These are phyloP conservation scores for Paxillus ammoniavirescens DNA, from an alignment of 768 basidiomycete genomes.

Conservation along the genomic window DNA sequence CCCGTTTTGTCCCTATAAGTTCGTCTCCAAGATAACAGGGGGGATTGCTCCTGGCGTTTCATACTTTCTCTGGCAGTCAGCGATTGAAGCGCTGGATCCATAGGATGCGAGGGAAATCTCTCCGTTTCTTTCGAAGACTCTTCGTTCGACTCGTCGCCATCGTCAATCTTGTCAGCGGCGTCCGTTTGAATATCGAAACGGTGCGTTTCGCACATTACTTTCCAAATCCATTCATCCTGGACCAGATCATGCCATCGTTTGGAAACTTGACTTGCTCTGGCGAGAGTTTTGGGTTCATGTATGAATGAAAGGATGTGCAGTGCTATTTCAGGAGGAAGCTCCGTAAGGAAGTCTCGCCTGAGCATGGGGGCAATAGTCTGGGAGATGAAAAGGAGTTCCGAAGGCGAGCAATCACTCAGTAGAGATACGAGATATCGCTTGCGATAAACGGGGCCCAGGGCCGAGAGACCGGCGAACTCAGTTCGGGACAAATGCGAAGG, in stretches of 20 bases:
- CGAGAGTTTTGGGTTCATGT: slow-evolving; percentile 70
- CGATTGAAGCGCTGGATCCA: slow-evolving; percentile 43
- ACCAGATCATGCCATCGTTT: slow-evolving; percentile 68
- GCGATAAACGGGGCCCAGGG: slow-evolving; percentile 41
- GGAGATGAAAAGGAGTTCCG: slow-evolving; percentile 67
- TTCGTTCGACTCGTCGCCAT: slow-evolving; percentile 26
- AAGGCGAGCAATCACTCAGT: slow-evolving; percentile 51
- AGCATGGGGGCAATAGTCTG: slow-evolving; percentile 62
- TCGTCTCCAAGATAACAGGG: slow-evolving; percentile 25
- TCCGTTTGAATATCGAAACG: slow-evolving; percentile 39
- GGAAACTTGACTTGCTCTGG: slow-evolving; percentile 68
- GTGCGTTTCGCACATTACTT: slow-evolving; percentile 61
- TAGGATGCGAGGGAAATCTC: slow-evolving; percentile 31
- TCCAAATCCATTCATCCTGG: slow-evolving; percentile 80
- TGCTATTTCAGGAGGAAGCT: slow-evolving; percentile 68
- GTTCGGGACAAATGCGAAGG: slow-evolving; percentile 27
- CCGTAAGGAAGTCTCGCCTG: slow-evolving; percentile 56
- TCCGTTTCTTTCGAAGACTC: slow-evolving; percentile 36
- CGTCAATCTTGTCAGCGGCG: slow-evolving; percentile 21
- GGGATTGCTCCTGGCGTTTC: slow-evolving; percentile 26
- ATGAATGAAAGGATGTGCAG: slow-evolving; percentile 75
- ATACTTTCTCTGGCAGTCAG: slow-evolving; percentile 31
- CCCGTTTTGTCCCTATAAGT: slow-evolving; percentile 5
- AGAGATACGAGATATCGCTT: slow-evolving; percentile 51
- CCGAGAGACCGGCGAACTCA: slow-evolving; percentile 31